These are phyloP conservation scores for Cicer judaicum DNA, from an alignment of 306 rosid species.

Conservation along the genomic window DNA sequence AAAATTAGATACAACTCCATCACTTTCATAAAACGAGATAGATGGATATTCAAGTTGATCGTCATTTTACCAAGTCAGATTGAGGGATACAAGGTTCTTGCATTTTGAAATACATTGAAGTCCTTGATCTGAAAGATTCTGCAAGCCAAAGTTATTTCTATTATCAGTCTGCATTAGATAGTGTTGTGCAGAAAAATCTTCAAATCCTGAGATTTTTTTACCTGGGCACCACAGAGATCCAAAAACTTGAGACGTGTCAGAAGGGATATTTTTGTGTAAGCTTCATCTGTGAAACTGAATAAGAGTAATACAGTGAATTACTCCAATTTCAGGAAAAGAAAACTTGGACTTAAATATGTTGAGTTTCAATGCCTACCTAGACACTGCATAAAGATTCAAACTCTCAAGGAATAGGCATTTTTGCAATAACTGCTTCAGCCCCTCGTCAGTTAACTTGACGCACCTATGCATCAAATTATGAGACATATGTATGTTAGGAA, in stretches of 20 bases:
- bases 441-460: conserved; percentile 68
- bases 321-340: conserved; percentile 22
- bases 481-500: conserved; percentile 34
- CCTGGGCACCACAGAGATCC: conserved; percentile 94
- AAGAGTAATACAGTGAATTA: conserved; percentile 40
- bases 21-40: conserved; percentile 33
- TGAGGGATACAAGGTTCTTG: conserved; percentile 66
- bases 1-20: conserved; percentile 37
- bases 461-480: conserved; percentile 59
- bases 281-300: conserved; percentile 76
- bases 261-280: conserved; percentile 64
- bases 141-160: conserved; percentile 39
- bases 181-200: conserved; percentile 23
- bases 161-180: conserved; percentile 37
- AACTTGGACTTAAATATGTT: conserved; percentile 21
- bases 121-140: conserved; percentile 84
- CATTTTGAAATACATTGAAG: conserved; percentile 68
- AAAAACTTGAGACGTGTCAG: conserved; percentile 59
- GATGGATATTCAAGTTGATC: conserved; percentile 25
- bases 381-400: conserved; percentile 83
- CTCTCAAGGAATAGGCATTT: conserved; percentile 64
- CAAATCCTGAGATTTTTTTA: conserved; percentile 40
- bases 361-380: conserved; percentile 60
- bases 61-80: conserved; percentile 76
- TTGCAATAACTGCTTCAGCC: conserved; percentile 64